Evolutionary conservation across 345 rosid genomes (phyloP).

Genomic region (Crucihimalaya himalaica): DNA sequence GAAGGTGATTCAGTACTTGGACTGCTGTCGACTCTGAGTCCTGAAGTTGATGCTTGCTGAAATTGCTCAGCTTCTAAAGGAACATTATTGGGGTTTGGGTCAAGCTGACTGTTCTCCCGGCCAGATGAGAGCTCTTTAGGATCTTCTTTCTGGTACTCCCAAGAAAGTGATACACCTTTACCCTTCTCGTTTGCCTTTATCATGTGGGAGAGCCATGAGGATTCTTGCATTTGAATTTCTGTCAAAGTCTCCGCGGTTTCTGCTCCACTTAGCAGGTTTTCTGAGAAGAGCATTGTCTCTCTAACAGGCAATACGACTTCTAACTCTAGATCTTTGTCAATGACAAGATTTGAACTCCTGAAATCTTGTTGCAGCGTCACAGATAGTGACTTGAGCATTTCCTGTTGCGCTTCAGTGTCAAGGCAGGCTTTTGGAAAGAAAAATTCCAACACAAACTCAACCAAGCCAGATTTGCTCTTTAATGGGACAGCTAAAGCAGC

Average conservation of each 20-base stretch:
- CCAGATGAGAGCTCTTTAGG: slow-evolving; percentile 50
- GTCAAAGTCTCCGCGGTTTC: slow-evolving; percentile 43
- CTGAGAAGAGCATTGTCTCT: slow-evolving; percentile 43
- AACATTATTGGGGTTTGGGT: slow-evolving; percentile 38
- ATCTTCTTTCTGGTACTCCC: slow-evolving; percentile 63
- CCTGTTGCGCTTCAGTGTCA: slow-evolving; percentile 49
- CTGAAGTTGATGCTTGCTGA: slow-evolving; percentile 41
- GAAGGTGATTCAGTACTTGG: slow-evolving; percentile 42
- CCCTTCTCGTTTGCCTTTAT: slow-evolving; percentile 64
- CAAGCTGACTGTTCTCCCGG: slow-evolving; percentile 47
- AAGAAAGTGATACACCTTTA: slow-evolving; percentile 60
- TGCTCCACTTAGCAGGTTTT: slow-evolving; percentile 21
- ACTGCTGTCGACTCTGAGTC: slow-evolving; percentile 38
- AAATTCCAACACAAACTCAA: slow-evolving; percentile 79
- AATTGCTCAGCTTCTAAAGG: slow-evolving; percentile 46
- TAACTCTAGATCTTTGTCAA: slow-evolving; percentile 61
- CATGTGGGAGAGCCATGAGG: slow-evolving; percentile 62
- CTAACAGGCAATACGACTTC: slow-evolving; percentile 42
- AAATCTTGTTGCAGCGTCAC: slow-evolving; percentile 54
- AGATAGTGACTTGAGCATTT: slow-evolving; percentile 53
- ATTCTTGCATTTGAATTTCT: slow-evolving; percentile 48
- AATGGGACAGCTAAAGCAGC: slow-evolving; percentile 84
- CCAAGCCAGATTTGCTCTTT: slow-evolving; percentile 45
- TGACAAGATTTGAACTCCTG: slow-evolving; percentile 50
- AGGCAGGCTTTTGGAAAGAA: slow-evolving; percentile 76